Evolutionary conservation across 441 rosid species (phyloP).

Genomic region (Jatropha podagrica): DNA sequence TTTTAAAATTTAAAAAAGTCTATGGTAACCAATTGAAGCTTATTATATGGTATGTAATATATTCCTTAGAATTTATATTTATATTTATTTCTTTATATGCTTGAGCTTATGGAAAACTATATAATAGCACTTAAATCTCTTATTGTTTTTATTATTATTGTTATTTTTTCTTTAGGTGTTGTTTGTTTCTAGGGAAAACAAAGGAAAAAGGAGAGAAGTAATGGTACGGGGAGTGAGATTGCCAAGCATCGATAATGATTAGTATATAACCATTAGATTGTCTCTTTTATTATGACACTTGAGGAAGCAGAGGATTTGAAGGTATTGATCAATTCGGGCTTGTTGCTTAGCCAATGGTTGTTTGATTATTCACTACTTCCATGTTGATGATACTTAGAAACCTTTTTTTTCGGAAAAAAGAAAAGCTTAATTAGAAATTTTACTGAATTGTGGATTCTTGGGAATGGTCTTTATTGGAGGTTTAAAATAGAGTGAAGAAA

Average conservation of each 20-base stretch:
- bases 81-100: not conserved
- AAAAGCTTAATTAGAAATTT: not conserved
- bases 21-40: not conserved
- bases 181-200: slow-evolving; percentile 22
- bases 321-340: not conserved
- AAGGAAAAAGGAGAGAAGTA: slow-evolving; percentile 25
- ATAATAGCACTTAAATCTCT: no score
- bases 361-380: not conserved
- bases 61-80: not conserved
- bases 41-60: not conserved
- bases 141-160: not conserved
- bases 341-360: not conserved
- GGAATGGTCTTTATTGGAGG: not conserved
- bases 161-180: not conserved
- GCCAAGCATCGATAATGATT: slow-evolving; percentile 34
- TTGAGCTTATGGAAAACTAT: not conserved
- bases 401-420: no score
- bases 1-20: not conserved
- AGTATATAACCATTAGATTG: not conserved
- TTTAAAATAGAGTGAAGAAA: not conserved
- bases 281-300: not conserved
- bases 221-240: slow-evolving; percentile 47
- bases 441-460: not conserved
- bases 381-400: not conserved
- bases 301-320: not conserved